A percentile compares a stretch with the other conserved stretches of the same genome.
Evolutionary conservation across 345 rosid genomes (phyloP).

Genomic region (Abelmoschus esculentus): DNA sequence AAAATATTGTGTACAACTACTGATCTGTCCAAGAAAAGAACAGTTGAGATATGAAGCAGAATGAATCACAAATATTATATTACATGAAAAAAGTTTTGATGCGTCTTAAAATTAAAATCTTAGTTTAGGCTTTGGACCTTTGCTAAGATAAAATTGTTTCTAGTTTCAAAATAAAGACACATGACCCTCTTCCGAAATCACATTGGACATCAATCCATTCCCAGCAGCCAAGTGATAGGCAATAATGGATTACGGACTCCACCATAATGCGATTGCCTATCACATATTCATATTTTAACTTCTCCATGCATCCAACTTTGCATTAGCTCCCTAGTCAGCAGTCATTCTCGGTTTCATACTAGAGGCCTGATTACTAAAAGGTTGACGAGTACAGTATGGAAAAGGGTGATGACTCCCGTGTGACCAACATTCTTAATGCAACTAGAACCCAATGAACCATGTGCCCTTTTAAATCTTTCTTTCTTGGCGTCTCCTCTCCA

Average conservation of each 20-base stretch:
- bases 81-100: not conserved
- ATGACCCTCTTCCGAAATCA: too few relatives aligned
- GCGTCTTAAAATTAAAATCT: not conserved
- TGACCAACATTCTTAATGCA: not conserved
- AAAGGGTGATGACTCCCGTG: not conserved
- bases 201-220: too few relatives aligned
- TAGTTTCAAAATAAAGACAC: not conserved
- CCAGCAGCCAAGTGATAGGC: too few relatives aligned
- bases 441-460: not conserved
- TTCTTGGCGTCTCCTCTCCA: not conserved
- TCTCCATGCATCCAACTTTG: too few relatives aligned
- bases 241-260: too few relatives aligned
- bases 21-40: conserved; percentile 30
- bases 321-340: too few relatives aligned
- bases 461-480: not conserved
- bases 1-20: conserved; percentile 15
- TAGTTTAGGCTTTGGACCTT: not conserved
- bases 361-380: not conserved
- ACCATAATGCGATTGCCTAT: too few relatives aligned
- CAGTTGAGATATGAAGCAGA: too few relatives aligned
- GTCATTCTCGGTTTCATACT: too few relatives aligned
- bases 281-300: too few relatives aligned
- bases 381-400: not conserved
- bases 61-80: not conserved
- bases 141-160: not conserved